Percentiles rank a stretch among this genome's conserved stretches.
These are phyloP conservation scores for Clarkia xantiana DNA, from an alignment of 345 rosid species.

Conservation along the genomic window DNA sequence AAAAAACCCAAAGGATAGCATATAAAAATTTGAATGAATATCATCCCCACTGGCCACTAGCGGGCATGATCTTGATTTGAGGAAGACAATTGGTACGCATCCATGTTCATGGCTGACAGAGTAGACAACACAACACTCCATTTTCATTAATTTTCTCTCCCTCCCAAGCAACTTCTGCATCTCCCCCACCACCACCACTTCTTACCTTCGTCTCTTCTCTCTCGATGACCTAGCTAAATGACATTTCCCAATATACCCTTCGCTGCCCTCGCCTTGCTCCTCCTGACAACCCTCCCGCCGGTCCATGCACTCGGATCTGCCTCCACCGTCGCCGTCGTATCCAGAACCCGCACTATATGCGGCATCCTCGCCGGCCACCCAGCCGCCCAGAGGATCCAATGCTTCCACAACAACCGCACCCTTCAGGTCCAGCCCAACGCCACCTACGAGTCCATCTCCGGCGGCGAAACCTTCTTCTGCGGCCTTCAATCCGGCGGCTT, in stretches of 20 bases:
- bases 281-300: constrained; percentile 1
- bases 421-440: constrained; percentile 19
- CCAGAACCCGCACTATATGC: constrained; percentile 22
- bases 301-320: constrained; percentile 34
- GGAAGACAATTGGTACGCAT: too few species aligned
- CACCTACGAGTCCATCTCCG: constrained; percentile 41
- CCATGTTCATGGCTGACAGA: too few species aligned
- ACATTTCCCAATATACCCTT: neutral
- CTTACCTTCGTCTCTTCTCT: neutral
- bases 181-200: neutral
- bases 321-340: constrained; percentile 26
- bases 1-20: too few species aligned
- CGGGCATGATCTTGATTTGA: too few species aligned
- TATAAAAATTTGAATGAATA: too few species aligned
- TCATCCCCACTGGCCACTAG: too few species aligned
- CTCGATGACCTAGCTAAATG: neutral
- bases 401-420: constrained; percentile 24
- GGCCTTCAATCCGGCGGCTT: constrained; percentile 40
- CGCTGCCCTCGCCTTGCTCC: neutral
- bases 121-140: too few species aligned
- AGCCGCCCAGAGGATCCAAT: constrained; percentile 23
- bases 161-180: too few species aligned
- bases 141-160: too few species aligned
- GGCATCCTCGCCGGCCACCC: constrained; percentile 32
- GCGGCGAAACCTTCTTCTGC: constrained; percentile 35